These are phyloP conservation scores for Lasiodiplodia theobromae DNA, from an alignment of 2,329 filamentous ascomycete species.

Conservation along the genomic window DNA sequence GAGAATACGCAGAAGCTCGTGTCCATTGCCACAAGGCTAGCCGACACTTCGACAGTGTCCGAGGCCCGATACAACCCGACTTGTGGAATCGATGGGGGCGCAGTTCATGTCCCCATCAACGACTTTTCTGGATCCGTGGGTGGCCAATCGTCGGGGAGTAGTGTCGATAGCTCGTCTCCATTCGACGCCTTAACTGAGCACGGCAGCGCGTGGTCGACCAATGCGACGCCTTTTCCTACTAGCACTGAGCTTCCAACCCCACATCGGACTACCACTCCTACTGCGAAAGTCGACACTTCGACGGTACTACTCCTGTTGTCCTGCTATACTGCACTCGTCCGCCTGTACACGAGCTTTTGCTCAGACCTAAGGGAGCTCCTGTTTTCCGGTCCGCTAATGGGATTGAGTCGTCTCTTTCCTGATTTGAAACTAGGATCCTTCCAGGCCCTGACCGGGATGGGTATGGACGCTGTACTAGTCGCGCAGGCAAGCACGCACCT, in stretches of 20 bases:
- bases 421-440: constrained; percentile 11
- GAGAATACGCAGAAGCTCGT: constrained; percentile 10
- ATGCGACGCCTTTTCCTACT: neutral
- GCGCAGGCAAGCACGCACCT: neutral
- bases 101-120: neutral
- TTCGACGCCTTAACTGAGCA: neutral
- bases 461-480: neutral
- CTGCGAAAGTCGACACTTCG: neutral
- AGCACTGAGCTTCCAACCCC: neutral
- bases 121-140: neutral
- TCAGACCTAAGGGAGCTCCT: neutral
- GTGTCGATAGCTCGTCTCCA: neutral
- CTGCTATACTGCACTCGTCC: neutral
- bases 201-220: neutral
- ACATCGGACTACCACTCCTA: neutral
- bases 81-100: neutral
- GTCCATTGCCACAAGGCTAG: neutral
- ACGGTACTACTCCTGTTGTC: neutral
- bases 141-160: neutral
- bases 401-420: neutral
- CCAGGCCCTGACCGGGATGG: neutral
- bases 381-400: neutral
- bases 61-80: neutral
- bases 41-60: neutral
- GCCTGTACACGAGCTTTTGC: neutral